phyloP scores from a whole-genome alignment of 345 rosid species.

The Bretschneidera sinensis region DNA sequence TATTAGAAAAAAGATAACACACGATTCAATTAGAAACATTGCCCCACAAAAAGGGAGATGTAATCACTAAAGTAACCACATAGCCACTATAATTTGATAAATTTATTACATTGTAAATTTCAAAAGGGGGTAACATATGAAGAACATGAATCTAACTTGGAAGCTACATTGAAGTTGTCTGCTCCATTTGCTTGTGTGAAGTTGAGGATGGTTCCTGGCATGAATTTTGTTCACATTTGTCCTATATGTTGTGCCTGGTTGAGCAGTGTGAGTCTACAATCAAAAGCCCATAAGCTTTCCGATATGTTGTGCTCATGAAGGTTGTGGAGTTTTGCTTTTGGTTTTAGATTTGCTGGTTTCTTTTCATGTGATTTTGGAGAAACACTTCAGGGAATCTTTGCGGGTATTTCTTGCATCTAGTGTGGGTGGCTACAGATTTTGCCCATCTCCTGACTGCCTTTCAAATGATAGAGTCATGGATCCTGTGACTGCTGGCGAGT shows the following conservation, averaged over 20 bases:
- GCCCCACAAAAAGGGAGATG: too few species aligned
- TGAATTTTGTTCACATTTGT: constrained; percentile 64
- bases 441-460: constrained; percentile 88
- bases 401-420: constrained; percentile 61
- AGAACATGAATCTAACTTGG: too few species aligned
- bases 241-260: constrained; percentile 68
- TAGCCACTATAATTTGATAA: too few species aligned
- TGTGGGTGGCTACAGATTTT: constrained; percentile 57
- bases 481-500: constrained; percentile 28
- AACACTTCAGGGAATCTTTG: constrained; percentile 72
- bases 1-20: too few species aligned
- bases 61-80: too few species aligned
- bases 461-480: constrained; percentile 58
- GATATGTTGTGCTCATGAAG: constrained; percentile 40
- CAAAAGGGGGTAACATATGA: too few species aligned
- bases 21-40: too few species aligned
- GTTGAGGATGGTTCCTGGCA: constrained; percentile 73
- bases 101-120: too few species aligned
- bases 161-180: too few species aligned
- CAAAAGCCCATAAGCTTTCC: constrained; percentile 68
- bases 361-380: constrained; percentile 65
- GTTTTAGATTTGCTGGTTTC: constrained; percentile 55
- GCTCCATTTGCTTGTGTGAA: constrained; percentile 84
- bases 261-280: constrained; percentile 75
- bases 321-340: constrained; percentile 46